These are phyloP conservation scores for Nemania diffusa DNA, from an alignment of 2,329 filamentous ascomycete species.

Conservation along the genomic window DNA sequence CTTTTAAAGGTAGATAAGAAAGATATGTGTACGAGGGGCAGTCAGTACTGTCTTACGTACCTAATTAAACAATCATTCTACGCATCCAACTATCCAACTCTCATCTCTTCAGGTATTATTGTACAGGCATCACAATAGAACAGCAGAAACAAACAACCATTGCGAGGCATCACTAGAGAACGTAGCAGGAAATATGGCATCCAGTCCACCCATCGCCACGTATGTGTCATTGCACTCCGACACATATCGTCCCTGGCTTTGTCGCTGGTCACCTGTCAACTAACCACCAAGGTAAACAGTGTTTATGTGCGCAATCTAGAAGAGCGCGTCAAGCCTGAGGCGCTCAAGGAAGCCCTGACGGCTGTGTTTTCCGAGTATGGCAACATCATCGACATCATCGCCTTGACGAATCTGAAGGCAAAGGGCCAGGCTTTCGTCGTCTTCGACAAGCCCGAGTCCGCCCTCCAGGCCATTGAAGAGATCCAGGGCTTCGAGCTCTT, in stretches of 20 bases:
- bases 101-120: background rate
- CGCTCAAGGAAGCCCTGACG: slow-evolving; percentile 76
- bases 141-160: slow-evolving; percentile 6
- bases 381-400: slow-evolving; percentile 82
- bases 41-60: too few species aligned
- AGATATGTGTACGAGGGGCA: too few species aligned
- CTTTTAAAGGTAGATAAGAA: too few species aligned
- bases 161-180: background rate
- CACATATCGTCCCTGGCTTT: slow-evolving; percentile 55
- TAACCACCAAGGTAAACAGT: slow-evolving; percentile 52
- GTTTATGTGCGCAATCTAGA: slow-evolving; percentile 86
- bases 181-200: slow-evolving; percentile 46
- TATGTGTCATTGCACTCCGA: slow-evolving; percentile 80
- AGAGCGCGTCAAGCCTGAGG: slow-evolving; percentile 86
- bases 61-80: too few species aligned
- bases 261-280: slow-evolving; percentile 22
- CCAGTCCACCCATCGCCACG: slow-evolving; percentile 67
- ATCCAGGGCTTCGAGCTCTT: slow-evolving; percentile 93
- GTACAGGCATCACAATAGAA: background rate
- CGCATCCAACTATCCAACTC: background rate
- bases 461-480: slow-evolving; percentile 83
- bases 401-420: slow-evolving; percentile 88
- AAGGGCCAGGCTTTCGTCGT: slow-evolving; percentile 97
- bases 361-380: slow-evolving; percentile 92
- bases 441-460: slow-evolving; percentile 84